A percentile compares a stretch with the other conserved stretches of the same genome.
phyloP scores from a whole-genome alignment of 1,139 yeast genomes.

The Candida tunisiensis region DNA sequence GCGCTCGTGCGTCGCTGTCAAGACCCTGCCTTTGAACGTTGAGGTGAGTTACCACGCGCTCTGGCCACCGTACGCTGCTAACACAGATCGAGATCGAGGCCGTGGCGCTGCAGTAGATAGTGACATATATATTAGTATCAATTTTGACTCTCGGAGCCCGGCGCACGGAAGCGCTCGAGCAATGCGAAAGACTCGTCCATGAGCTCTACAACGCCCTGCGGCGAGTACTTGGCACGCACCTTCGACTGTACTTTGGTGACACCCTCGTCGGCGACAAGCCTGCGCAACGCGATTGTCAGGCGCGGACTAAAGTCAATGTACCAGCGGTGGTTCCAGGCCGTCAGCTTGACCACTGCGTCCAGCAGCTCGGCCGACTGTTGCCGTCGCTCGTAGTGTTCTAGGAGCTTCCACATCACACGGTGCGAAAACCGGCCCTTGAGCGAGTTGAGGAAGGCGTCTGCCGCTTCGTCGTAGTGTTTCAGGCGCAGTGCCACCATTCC shows the following conservation, averaged over 20 bases:
- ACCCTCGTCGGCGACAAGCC: conserved; percentile 61
- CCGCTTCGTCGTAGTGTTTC: conserved; percentile 64
- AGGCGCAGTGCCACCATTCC: conserved; percentile 71
- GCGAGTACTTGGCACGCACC: conserved; percentile 59
- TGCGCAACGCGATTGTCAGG: conserved; percentile 36
- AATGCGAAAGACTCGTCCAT: conserved; percentile 36
- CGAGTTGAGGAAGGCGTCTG: conserved; percentile 64
- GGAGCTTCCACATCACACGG: conserved; percentile 57
- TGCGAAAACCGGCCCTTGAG: conserved; percentile 69
- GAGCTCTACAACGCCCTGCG: conserved; percentile 43
- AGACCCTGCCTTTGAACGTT: conserved; percentile 69
- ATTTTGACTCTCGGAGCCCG: conserved; percentile 1
- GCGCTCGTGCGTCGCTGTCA: conserved; percentile 89
- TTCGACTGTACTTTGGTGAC: conserved; percentile 58
- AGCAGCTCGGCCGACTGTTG: conserved; percentile 29
- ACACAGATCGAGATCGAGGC: conserved; percentile 59
- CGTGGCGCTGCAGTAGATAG: conserved; percentile 44
- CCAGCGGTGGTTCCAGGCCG: conserved; percentile 98
- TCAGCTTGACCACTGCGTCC: conserved; percentile 54
- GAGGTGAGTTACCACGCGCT: no score
- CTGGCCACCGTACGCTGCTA: no score
- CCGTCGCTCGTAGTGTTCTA: conserved; percentile 33
- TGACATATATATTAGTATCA: background rate
- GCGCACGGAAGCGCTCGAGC: conserved; percentile 16
- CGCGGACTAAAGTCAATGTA: conserved; percentile 75